A percentile compares a stretch with the other conserved stretches of the same genome.
Conservation (phyloP, 345 rosid genomes). For the Anacardium occidentale region DNA sequence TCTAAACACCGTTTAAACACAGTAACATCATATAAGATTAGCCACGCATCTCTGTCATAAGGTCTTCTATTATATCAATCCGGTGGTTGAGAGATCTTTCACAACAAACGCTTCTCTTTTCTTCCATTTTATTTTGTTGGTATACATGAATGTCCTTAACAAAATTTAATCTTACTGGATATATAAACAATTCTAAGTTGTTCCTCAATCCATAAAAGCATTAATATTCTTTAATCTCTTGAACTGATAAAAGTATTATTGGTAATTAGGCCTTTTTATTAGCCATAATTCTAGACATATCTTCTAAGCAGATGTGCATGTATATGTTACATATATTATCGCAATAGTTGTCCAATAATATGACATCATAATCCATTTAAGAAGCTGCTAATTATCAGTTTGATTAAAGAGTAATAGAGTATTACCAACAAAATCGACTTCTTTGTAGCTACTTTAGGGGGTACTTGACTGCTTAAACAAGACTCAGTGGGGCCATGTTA, state of each 20-base stretch:
- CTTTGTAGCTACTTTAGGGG: slow-evolving; percentile 14
- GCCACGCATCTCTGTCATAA: neutral
- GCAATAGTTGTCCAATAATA: neutral
- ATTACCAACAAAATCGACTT: slow-evolving; percentile 9
- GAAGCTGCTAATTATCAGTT: neutral
- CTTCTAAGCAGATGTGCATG: too few species aligned
- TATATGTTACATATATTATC: too few species aligned
- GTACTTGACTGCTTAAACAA: slow-evolving; percentile 4
- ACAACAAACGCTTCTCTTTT: neutral
- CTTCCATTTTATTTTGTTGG: too few species aligned
- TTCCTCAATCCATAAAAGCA: too few species aligned
- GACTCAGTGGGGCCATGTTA: slow-evolving; percentile 13
- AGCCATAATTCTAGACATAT: too few species aligned
- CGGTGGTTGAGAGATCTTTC: neutral
- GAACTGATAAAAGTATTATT: too few species aligned
- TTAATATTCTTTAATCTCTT: too few species aligned
- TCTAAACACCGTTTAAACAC: slow-evolving; percentile 7
- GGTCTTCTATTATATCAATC: neutral
- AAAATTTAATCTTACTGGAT: too few species aligned
- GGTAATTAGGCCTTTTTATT: too few species aligned
- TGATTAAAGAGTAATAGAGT: slow-evolving; percentile 6
- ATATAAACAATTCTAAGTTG: too few species aligned
- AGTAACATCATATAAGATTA: slow-evolving; percentile 5
- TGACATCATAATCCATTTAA: neutral
- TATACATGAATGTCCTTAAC: too few species aligned